phyloP scores from a whole-genome alignment of 2,329 filamentous ascomycete species.

The Chrysoporthe deuterocubensis region DNA sequence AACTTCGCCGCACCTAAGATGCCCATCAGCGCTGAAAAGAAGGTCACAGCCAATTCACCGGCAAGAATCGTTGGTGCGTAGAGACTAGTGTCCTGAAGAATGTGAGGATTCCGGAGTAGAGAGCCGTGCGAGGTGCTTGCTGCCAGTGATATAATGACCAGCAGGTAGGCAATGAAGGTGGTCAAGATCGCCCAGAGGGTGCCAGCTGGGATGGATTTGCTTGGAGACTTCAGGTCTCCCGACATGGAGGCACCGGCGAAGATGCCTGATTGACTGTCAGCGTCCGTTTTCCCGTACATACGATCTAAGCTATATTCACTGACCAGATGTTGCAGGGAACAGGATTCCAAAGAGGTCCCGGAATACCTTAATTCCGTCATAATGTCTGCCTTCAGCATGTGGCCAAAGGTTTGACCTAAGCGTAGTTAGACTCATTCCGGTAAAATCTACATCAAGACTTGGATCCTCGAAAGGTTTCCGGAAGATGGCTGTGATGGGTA shows the following conservation, averaged over 20 bases:
- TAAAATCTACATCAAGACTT: constrained; percentile 71
- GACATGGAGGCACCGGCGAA: constrained; percentile 86
- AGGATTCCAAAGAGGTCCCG: constrained; percentile 85
- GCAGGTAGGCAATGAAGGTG: constrained; percentile 75
- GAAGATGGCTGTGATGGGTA: constrained; percentile 76
- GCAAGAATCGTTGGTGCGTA: constrained; percentile 74
- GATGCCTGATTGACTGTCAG: constrained; percentile 59
- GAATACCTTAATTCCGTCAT: constrained; percentile 69
- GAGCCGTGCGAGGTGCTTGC: constrained; percentile 75
- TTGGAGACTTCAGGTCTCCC: constrained; percentile 80
- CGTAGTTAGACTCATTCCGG: constrained; percentile 73
- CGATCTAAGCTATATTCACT: background rate
- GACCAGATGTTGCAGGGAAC: constrained; percentile 68
- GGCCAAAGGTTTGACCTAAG: constrained; percentile 76
- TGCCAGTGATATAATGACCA: constrained; percentile 80
- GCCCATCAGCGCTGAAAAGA: constrained; percentile 88
- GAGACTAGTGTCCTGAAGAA: constrained; percentile 81
- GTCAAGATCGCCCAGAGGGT: constrained; percentile 77
- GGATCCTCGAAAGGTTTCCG: constrained; percentile 69
- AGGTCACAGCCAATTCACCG: constrained; percentile 80
- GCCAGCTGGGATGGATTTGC: constrained; percentile 82
- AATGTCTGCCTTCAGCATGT: constrained; percentile 64
- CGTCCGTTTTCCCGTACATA: constrained; percentile 43
- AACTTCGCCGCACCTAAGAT: constrained; percentile 85
- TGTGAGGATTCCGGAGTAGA: constrained; percentile 74